A percentile compares a stretch with the other conserved stretches of the same genome.
phyloP scores from a whole-genome alignment of 2,329 filamentous ascomycete species.

The Epichloe scottii region DNA sequence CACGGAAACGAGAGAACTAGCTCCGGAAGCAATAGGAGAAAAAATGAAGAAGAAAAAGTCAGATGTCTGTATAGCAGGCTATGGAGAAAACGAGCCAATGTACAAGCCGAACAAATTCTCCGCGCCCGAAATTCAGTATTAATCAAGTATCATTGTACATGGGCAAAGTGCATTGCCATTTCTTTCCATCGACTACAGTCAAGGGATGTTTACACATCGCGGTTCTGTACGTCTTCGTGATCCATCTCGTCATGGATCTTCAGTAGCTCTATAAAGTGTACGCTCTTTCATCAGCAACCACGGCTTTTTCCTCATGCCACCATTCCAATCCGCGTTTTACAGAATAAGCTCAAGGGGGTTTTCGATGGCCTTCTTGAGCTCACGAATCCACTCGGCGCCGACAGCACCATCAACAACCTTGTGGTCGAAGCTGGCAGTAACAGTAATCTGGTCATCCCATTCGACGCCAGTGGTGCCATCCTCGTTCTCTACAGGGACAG shows the following conservation, averaged over 20 bases:
- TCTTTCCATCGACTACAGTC: constrained; percentile 8
- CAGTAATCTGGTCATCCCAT: constrained; percentile 94
- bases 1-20: background rate
- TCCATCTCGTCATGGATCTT: constrained; percentile 5
- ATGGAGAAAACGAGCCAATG: constrained; percentile 14
- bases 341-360: constrained; percentile 92
- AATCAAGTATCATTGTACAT: constrained; percentile 31
- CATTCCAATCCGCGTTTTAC: constrained; percentile 27
- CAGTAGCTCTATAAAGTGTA: constrained; percentile 9
- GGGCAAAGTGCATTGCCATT: constrained; percentile 20
- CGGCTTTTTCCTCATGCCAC: background rate
- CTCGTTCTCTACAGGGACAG: constrained; percentile 72
- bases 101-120: constrained; percentile 17
- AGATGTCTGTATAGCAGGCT: constrained; percentile 10
- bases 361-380: constrained; percentile 95
- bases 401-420: constrained; percentile 96
- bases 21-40: background rate
- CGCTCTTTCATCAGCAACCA: constrained; percentile 6
- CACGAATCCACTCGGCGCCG: constrained; percentile 90
- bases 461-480: constrained; percentile 63
- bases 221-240: background rate
- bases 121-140: constrained; percentile 23
- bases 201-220: constrained; percentile 1
- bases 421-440: constrained; percentile 96
- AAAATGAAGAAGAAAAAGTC: background rate